Base-by-base conservation (phyloP, 129 eudicot species). In the Flaveria sonorensis region DNA sequence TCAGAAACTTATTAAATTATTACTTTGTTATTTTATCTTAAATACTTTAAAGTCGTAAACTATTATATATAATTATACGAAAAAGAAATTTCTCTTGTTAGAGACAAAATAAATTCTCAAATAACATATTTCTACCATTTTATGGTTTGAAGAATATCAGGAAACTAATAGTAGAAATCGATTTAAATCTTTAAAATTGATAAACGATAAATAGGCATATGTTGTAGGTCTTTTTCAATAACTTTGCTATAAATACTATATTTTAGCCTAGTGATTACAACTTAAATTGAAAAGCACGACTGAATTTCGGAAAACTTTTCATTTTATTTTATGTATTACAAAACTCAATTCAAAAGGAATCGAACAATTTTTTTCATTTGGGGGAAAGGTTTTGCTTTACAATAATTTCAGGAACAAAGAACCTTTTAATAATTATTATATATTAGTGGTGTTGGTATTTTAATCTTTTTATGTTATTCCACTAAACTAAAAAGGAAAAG, bases 351-450 rank as follows among this genome's bases (percentile, higher is more conserved):
- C 60, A 72, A 65, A 53, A 73, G 60, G 61, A 43, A 52, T 64
- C 74, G 74, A 52, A 11, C 23, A 51, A 10, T 50, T 15, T 63
- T 30, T 51, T 40, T 68, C 23, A 23, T 52, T 15, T 45, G 39
- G 3, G 32, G 43, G 12, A 80, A 73, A 65, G 73, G 61, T 24
- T 73, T 64, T 39, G 57, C 69, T 80, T 80, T 80, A 56, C 52
- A 64, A 42, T 53, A 80, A 80, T 72, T 80, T 80, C 74, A 52
- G 83, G 79, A 80, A 52, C 73, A 73, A 73, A 56, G 50, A 40
- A 64, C 21, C 62, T 65, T 73, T 42, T 52, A 79, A 52, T 73
- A 43, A 80, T 66, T 55, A 36, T 80, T 52, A 20, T 40, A 47
- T 72, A 64, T 46, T 20, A 73, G 83, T 80, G 83, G 26, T 52